These are phyloP conservation scores for Dichomitus squalens DNA, from an alignment of 1,284 basidiomycete genomes.

Conservation along the genomic window DNA sequence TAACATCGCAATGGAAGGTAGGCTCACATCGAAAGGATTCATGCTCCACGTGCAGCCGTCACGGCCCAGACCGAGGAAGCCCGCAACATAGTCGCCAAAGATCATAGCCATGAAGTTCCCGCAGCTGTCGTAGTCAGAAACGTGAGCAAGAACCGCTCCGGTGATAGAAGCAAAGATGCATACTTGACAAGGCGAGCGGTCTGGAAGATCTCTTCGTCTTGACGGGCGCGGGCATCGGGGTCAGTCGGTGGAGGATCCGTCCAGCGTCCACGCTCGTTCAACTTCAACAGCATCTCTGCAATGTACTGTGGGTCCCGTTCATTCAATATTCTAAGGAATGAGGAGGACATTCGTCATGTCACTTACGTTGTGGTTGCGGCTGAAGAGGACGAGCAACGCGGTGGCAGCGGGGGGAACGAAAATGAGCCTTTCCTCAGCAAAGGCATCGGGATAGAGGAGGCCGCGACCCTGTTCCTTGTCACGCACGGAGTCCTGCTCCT, in stretches of 20 bases:
- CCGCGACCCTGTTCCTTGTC: conserved; percentile 51
- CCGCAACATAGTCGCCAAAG: conserved; percentile 72
- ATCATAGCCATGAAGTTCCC: conserved; percentile 68
- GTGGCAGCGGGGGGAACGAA: conserved; percentile 76
- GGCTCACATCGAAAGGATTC: conserved; percentile 58
- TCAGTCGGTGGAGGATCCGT: conserved; percentile 34
- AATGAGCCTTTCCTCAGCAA: conserved; percentile 67
- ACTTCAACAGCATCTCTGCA: conserved; percentile 65
- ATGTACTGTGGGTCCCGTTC: conserved; percentile 51
- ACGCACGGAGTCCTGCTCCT: conserved; percentile 34
- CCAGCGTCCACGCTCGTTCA: conserved; percentile 65
- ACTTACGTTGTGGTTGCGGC: conserved; percentile 75
- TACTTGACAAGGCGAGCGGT: conserved; percentile 77
- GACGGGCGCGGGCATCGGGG: conserved; percentile 38
- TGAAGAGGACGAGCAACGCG: conserved; percentile 70
- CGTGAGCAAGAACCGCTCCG: not conserved
- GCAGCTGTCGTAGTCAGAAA: conserved; percentile 18
- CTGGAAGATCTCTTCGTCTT: conserved; percentile 79
- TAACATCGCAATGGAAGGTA: not conserved
- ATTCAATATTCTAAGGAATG: conserved; percentile 5
- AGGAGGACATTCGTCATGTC: not conserved
- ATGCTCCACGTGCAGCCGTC: conserved; percentile 63
- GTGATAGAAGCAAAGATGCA: conserved; percentile 35
- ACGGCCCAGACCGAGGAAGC: conserved; percentile 66
- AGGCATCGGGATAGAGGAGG: conserved; percentile 65